Conservation (phyloP, 2,329 filamentous ascomycete genomes). For the Aphanocladium album region DNA sequence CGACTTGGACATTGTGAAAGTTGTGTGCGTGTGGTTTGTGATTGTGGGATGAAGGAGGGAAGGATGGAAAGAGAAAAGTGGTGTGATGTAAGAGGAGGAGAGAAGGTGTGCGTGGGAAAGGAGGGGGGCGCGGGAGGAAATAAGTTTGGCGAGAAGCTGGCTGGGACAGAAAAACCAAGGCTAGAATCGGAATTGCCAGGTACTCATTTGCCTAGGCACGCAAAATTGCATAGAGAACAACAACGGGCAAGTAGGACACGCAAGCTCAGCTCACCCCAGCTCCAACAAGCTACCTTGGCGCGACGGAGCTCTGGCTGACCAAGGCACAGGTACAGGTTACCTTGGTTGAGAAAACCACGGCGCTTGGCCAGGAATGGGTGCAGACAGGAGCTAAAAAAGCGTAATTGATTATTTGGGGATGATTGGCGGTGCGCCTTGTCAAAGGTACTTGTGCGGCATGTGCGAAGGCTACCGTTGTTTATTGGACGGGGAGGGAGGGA, state of each 20-base stretch:
- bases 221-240: background rate
- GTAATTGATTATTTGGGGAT: background rate
- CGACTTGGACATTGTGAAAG: conserved; percentile 41
- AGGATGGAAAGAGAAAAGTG: background rate
- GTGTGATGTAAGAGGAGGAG: conserved; percentile 6
- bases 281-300: background rate
- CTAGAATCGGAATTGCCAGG: conserved; percentile 1
- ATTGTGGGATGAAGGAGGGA: background rate
- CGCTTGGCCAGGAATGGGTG: background rate
- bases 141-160: background rate
- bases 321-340: conserved; percentile 1
- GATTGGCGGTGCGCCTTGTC: background rate
- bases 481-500: background rate
- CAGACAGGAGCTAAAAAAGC: background rate
- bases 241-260: too few relatives aligned
- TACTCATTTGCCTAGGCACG: background rate
- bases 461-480: background rate
- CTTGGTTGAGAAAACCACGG: background rate
- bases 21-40: background rate
- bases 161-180: background rate
- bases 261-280: background rate
- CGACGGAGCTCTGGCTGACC: background rate
- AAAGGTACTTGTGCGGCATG: conserved; percentile 1
- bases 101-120: background rate
- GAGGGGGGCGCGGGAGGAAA: background rate